Base-by-base conservation (phyloP, 768 basidiomycete genomes). In the Macrolepiota dolichaula region DNA sequence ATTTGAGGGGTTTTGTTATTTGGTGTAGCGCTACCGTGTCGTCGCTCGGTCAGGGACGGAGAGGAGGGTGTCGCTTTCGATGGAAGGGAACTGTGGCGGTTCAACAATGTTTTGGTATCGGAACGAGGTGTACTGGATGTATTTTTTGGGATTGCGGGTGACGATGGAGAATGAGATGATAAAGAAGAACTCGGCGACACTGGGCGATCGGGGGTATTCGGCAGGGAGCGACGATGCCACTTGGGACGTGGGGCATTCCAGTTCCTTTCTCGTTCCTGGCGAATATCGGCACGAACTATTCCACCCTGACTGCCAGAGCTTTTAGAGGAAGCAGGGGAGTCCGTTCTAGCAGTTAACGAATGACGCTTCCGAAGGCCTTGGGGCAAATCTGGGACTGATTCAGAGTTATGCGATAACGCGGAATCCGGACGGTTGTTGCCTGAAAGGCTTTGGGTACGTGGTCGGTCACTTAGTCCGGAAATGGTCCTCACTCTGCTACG, bases 181-280 rank as follows among this genome's bases (percentile, higher is more conserved):
- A 56, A 52, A 17, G 49, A 22, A 24, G 64, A 35, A 9, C 29
- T 27, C 22, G 62, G 64, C 24, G 64, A 63, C 49, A 40, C 51
- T 24, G 64, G 62, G n/a, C 64, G 64, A 42, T 50, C 47, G 15
- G 64, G 62, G 19, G 57, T 55, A 25, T 46, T 54, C 22, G 64
- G 62, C 47, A 57, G 53, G 32, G 62, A 62, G 17, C 50, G 40
- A 24, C 66, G 64, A 19, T 72, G 68, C 86, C 86, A 87, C 54
- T 76, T 79, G 6, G 84, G 86, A 38, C 77, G 81, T n/a, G 83
- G 85, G 7, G 86, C 81, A 69, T 87, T 85, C 88, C 87, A 89
- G 66, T 89, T 89, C 51, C 85, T 77, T 71, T 89, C 87, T 51
- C 86, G 79, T 64, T 81, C 79, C 51, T 72, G 70, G 9, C 66